Evolutionary conservation across 371 early-diverging fungal species (phyloP).

Genomic region (Lichtheimia ramosa): DNA sequence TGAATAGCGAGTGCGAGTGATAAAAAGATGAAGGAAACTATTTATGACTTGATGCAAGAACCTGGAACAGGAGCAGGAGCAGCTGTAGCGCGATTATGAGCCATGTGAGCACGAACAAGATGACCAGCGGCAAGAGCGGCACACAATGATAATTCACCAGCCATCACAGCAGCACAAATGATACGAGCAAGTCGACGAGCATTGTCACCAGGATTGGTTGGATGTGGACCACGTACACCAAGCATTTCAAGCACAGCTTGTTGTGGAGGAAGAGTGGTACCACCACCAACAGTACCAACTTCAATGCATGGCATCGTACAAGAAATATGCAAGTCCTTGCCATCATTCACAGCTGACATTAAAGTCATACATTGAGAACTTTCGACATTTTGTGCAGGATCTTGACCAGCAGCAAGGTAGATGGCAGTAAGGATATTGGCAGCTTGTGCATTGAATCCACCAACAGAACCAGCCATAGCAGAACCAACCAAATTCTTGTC

Average conservation of each 20-base stretch:
- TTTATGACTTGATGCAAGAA: slow-evolving; percentile 25
- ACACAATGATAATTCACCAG: slow-evolving; percentile 90
- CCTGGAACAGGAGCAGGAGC: slow-evolving; percentile 27
- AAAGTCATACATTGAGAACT: slow-evolving; percentile 90
- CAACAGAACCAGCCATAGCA: slow-evolving; percentile 94
- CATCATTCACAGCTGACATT: slow-evolving; percentile 87
- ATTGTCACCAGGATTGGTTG: slow-evolving; percentile 81
- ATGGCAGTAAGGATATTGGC: slow-evolving; percentile 94
- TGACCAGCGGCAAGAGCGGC: slow-evolving; percentile 86
- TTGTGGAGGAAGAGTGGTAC: slow-evolving; percentile 87
- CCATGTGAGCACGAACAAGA: slow-evolving; percentile 82
- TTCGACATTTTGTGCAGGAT: slow-evolving; percentile 96
- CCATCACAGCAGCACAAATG: slow-evolving; percentile 92
- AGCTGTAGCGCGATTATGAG: slow-evolving; percentile 68
- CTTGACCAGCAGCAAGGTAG: slow-evolving; percentile 94
- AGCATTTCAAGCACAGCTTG: slow-evolving; percentile 86
- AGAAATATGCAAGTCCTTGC: slow-evolving; percentile 81
- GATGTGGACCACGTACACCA: slow-evolving; percentile 83
- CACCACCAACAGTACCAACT: slow-evolving; percentile 96
- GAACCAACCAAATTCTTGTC: slow-evolving; percentile 92
- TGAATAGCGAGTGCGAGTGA: slow-evolving; percentile 16
- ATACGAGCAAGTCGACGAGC: slow-evolving; percentile 87
- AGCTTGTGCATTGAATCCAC: slow-evolving; percentile 96
- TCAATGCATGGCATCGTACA: slow-evolving; percentile 96
- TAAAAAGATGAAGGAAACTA: neutral